Percentiles rank a stretch among this genome's conserved stretches.
These are phyloP conservation scores for Paecilomyces sp. DNA, from an alignment of 2,329 filamentous ascomycete genomes.

Conservation along the genomic window DNA sequence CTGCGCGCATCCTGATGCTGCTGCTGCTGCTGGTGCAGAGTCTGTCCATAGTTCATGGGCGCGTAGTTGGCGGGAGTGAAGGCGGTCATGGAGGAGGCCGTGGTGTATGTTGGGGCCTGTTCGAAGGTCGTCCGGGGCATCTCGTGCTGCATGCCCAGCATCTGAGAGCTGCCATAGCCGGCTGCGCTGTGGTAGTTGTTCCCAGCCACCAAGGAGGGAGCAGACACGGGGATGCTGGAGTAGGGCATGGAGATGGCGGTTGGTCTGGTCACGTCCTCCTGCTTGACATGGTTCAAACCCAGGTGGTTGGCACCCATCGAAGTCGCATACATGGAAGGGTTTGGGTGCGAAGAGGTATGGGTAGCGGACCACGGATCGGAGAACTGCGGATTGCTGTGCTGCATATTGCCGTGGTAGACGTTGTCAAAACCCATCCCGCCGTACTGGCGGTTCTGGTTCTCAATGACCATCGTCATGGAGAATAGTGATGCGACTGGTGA, in stretches of 20 bases:
- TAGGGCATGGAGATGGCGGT: constrained; percentile 64
- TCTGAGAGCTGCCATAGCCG: constrained; percentile 55
- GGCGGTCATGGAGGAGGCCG: constrained; percentile 31
- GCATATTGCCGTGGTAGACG: constrained; percentile 63
- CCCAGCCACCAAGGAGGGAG: constrained; percentile 62
- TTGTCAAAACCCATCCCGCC: constrained; percentile 74
- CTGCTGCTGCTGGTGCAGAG: constrained; percentile 43
- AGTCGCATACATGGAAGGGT: constrained; percentile 55
- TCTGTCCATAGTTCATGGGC: constrained; percentile 65
- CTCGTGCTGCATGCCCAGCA: constrained; percentile 69
- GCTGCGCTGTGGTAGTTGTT: constrained; percentile 56
- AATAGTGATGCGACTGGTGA: constrained; percentile 9
- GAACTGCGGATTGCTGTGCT: constrained; percentile 62
- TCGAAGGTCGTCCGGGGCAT: constrained; percentile 68
- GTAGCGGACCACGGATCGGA: constrained; percentile 79
- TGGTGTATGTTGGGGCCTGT: constrained; percentile 60
- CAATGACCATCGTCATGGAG: constrained; percentile 92
- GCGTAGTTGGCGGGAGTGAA: constrained; percentile 67
- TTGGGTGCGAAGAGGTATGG: constrained; percentile 48
- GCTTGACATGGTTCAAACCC: constrained; percentile 52
- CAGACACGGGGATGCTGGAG: constrained; percentile 63
- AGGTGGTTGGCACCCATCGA: constrained; percentile 56
- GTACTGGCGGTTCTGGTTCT: constrained; percentile 77
- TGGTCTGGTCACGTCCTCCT: constrained; percentile 49
- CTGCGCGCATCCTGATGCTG: constrained; percentile 54